Percentiles rank a stretch among this genome's conserved stretches.
phyloP scores from a whole-genome alignment of 352 stramenopile genomes.

The Globisporangium uncinulatum region DNA sequence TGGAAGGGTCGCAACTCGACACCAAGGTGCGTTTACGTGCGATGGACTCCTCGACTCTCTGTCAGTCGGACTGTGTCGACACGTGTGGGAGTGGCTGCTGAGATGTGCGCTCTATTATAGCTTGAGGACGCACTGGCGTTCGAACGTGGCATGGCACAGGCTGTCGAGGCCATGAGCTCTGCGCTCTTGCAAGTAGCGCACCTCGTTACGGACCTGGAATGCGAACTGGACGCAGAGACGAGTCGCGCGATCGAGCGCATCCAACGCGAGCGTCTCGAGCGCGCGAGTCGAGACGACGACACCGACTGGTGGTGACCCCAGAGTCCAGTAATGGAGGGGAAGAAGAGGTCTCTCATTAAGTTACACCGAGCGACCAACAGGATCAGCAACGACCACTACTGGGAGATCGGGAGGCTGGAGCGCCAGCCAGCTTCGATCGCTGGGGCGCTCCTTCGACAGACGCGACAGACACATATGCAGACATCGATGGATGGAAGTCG shows the following conservation, averaged over 20 bases:
- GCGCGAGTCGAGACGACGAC: background rate
- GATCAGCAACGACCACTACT: background rate
- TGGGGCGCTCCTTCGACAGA: background rate
- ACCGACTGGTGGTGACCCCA: constrained; percentile 6
- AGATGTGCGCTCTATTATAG: constrained; percentile 3
- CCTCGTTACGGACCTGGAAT: constrained; percentile 27
- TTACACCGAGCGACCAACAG: constrained; percentile 1
- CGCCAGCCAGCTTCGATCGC: constrained; percentile 10
- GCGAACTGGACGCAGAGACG: constrained; percentile 32
- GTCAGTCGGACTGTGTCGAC: too few relatives aligned
- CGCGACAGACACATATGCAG: background rate
- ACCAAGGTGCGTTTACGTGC: constrained; percentile 16
- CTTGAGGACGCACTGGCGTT: constrained; percentile 24
- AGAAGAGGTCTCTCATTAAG: background rate
- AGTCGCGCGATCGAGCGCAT: constrained; percentile 37
- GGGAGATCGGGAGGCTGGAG: too few relatives aligned
- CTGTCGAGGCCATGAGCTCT: constrained; percentile 17
- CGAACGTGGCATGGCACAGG: constrained; percentile 23
- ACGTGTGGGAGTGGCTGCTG: background rate
- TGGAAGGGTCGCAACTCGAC: constrained; percentile 18
- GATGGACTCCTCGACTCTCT: background rate
- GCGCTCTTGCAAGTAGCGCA: constrained; percentile 34
- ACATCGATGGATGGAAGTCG: background rate
- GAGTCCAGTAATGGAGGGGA: background rate
- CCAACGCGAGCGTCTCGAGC: constrained; percentile 20